Percentiles rank a stretch among this genome's conserved stretches.
These are phyloP conservation scores for Hypoxylon sp. DNA, from an alignment of 2,329 filamentous ascomycete species.

Conservation along the genomic window DNA sequence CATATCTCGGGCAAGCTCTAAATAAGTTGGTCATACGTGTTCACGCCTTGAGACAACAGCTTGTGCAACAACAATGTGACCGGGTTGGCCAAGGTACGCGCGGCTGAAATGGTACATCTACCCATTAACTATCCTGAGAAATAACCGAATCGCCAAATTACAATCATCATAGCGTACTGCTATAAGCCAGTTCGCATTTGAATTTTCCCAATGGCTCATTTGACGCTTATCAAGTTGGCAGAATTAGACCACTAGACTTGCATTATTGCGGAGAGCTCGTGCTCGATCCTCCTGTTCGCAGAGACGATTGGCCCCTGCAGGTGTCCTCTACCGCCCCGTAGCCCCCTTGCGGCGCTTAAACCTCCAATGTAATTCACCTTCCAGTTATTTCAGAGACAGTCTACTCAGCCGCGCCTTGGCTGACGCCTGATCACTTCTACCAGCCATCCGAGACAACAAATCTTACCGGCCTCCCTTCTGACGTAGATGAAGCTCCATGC, in stretches of 20 bases:
- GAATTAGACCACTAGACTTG: slow-evolving; percentile 24
- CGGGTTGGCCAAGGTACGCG: slow-evolving; percentile 6
- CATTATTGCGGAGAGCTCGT: slow-evolving; percentile 1
- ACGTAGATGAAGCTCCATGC: slow-evolving; percentile 33
- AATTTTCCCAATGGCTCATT: slow-evolving; percentile 38
- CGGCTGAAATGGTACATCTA: slow-evolving; percentile 30
- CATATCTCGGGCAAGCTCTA: slow-evolving; percentile 10
- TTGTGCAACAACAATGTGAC: slow-evolving; percentile 7
- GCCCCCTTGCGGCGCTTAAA: slow-evolving; percentile 38
- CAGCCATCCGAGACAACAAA: slow-evolving; percentile 33
- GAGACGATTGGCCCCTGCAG: slow-evolving; percentile 34
- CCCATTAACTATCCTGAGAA: slow-evolving; percentile 20
- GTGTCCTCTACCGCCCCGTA: slow-evolving; percentile 17
- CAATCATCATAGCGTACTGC: slow-evolving; percentile 10
- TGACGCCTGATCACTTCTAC: slow-evolving; percentile 15
- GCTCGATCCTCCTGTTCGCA: slow-evolving; percentile 27
- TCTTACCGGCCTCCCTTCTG: slow-evolving; percentile 30
- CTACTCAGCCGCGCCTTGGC: slow-evolving; percentile 40
- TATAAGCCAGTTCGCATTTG: slow-evolving; percentile 7
- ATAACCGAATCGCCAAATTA: slow-evolving; percentile 23
- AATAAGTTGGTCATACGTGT: slow-evolving; percentile 22
- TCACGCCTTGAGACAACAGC: slow-evolving; percentile 7
- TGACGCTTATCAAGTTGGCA: slow-evolving; percentile 31
- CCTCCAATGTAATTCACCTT: slow-evolving; percentile 17
- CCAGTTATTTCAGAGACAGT: slow-evolving; percentile 11